Percentiles rank a stretch among this genome's conserved stretches.
Evolutionary conservation across 2,329 filamentous ascomycete species (phyloP).

Genomic region (Pseudodiploospora longispora): DNA sequence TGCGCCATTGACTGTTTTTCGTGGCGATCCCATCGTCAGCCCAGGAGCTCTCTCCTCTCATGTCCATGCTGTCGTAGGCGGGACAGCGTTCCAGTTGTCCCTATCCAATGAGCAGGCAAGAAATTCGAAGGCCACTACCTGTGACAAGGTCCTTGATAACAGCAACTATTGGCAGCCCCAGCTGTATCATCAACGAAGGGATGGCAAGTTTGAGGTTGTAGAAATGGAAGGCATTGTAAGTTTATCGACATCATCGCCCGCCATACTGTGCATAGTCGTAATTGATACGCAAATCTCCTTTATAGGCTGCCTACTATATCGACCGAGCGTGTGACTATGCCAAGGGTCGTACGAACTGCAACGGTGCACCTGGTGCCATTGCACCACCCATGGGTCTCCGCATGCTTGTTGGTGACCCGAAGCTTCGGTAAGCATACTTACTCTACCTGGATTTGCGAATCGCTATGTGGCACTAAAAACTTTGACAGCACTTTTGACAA

Average conservation of each 20-base stretch:
- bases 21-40: slow-evolving; percentile 51
- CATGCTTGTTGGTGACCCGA: slow-evolving; percentile 56
- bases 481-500: slow-evolving; percentile 30
- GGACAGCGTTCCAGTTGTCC: slow-evolving; percentile 49
- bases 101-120: slow-evolving; percentile 46
- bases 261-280: background rate
- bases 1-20: slow-evolving; percentile 25
- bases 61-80: slow-evolving; percentile 55
- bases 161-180: slow-evolving; percentile 63
- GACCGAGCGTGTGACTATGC: slow-evolving; percentile 19
- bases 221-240: slow-evolving; percentile 21
- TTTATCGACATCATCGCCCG: background rate
- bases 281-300: background rate
- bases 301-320: slow-evolving; percentile 20
- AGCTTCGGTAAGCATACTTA: slow-evolving; percentile 25
- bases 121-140: slow-evolving; percentile 54
- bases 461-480: background rate
- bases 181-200: slow-evolving; percentile 40
- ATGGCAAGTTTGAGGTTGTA: slow-evolving; percentile 45
- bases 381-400: slow-evolving; percentile 56
- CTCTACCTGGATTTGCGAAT: background rate
- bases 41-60: slow-evolving; percentile 47
- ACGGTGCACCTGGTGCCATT: slow-evolving; percentile 24
- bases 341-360: slow-evolving; percentile 16
- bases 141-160: slow-evolving; percentile 51